These are phyloP conservation scores for Schwanniomyces polymorphus DNA, from an alignment of 805 yeast genomes.

Conservation along the genomic window DNA sequence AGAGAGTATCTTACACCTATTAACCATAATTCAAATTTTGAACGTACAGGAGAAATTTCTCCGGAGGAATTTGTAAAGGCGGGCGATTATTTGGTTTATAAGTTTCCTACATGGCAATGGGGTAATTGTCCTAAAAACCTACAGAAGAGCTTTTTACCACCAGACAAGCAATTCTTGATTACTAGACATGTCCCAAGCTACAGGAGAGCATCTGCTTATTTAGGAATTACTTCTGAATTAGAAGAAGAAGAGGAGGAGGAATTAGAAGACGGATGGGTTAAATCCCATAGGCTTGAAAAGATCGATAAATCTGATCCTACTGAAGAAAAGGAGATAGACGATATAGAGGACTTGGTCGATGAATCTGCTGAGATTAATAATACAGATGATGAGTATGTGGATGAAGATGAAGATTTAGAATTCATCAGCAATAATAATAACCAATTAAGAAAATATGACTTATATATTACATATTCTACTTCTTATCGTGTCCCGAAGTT, in stretches of 20 bases:
- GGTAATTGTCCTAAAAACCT: constrained; percentile 31
- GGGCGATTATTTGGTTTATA: constrained; percentile 87
- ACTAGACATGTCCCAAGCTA: constrained; percentile 88
- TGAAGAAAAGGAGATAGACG: constrained; percentile 28
- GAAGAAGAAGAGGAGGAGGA: constrained; percentile 34
- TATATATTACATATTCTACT: constrained; percentile 90
- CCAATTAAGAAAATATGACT: constrained; percentile 71
- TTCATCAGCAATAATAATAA: constrained; percentile 27
- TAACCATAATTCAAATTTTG: constrained; percentile 80
- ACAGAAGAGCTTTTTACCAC: constrained; percentile 72
- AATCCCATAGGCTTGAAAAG: constrained; percentile 16
- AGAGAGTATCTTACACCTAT: constrained; percentile 94
- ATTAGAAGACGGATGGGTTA: constrained; percentile 63
- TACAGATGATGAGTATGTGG: constrained; percentile 22
- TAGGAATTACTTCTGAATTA: constrained; percentile 41
- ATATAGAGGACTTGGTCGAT: constrained; percentile 48
- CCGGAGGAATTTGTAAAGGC: constrained; percentile 95
- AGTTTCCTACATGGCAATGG: constrained; percentile 99
- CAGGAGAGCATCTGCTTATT: constrained; percentile 62
- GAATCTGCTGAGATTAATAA: constrained; percentile 36
- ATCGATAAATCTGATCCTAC: constrained; percentile 17
- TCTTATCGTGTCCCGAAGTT: constrained; percentile 95
- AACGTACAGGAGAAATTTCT: constrained; percentile 84
- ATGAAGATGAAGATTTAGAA: constrained; percentile 33
- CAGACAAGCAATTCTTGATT: constrained; percentile 81